Evolutionary conservation across 1,284 basidiomycete species (phyloP), one percentile per base, ranked within the genome.

Genomic region (Puccinia brachypodii): DNA sequence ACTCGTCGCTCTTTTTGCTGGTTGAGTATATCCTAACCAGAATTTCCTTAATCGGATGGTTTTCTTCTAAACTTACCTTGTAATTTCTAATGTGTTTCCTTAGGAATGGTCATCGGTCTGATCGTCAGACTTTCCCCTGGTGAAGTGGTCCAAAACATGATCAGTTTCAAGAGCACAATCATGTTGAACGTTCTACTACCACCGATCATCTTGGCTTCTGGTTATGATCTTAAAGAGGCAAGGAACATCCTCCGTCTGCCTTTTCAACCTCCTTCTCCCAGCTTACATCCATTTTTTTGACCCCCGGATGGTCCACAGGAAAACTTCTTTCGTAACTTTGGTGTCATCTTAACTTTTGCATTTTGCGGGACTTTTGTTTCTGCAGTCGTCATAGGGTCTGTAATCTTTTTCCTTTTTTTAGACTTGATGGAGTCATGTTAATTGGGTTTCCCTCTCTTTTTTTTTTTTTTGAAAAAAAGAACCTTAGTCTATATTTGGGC

Each of bases 141-240:
- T 22, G 93, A 93, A 83, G 91, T 96, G 89, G 98, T 99, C 83
- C 90, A 95, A 84, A 94, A 96, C 86, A 99, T 99, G 96, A 89
- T 99, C 79, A 94, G 93, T 25, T 98, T 97, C 89, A 95, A 94
- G 87, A 95, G 97, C 86, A 98, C 96, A 2, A 89, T 99, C 81
- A 98, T 99, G 90, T 96, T 99, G 89, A 99, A 99, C 87, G 90
- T 98, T 13, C 89, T 99, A 13, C 90, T 99, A 1, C 97, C 97
- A 1, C 97, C 96, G 0, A 99, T 99, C 87, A 99, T 99, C 86
- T 89, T 99, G 60, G 96, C 97, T 86, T 98, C 95, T 7, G 96
- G 96, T 7, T 99, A 98, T 87, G 95, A 98, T 87, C 90, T 99
- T 77, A 96, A 96, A 86, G 95, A 98, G 89, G 94, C 92, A 83